Conservation (phyloP, 768 basidiomycete genomes). For the Trametes gibbosa region DNA sequence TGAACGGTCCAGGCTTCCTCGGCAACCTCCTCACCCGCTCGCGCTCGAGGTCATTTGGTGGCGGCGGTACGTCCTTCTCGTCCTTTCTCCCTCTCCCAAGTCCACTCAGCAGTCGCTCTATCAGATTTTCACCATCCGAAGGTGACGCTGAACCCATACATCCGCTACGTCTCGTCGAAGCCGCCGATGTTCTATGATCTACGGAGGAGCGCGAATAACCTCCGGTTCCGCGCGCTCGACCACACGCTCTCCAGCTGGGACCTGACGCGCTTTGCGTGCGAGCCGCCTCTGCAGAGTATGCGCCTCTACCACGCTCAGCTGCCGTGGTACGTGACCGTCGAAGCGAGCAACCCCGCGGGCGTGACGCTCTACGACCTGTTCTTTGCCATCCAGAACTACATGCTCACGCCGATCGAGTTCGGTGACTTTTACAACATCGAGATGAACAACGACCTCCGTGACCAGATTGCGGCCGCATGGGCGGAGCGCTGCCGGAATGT, state of each 20-base stretch:
- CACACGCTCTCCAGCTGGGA: conserved; percentile 47
- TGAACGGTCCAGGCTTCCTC: conserved; percentile 23
- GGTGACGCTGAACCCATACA: conserved; percentile 25
- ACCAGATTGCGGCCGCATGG: conserved; percentile 44
- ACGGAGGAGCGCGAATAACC: conserved; percentile 37
- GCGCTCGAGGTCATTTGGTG: conserved; percentile 23
- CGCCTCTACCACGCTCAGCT: conserved; percentile 55
- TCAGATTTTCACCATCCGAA: conserved; percentile 8
- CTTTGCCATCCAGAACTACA: conserved; percentile 40
- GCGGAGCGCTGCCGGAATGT: conserved; percentile 39
- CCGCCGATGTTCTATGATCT: conserved; percentile 51
- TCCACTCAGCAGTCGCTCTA: background rate
- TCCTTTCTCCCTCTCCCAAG: background rate
- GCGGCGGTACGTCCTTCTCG: conserved; percentile 11
- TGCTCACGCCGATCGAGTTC: conserved; percentile 44
- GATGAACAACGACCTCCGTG: conserved; percentile 44
- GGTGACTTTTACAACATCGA: conserved; percentile 61
- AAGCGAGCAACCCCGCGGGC: conserved; percentile 43
- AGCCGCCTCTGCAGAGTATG: conserved; percentile 48
- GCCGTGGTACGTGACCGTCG: conserved; percentile 69
- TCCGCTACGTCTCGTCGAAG: conserved; percentile 27
- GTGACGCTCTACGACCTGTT: conserved; percentile 59
- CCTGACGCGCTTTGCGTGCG: conserved; percentile 51
- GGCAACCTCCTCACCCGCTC: conserved; percentile 22
- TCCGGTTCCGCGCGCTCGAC: conserved; percentile 45